These are phyloP conservation scores for Penicillium fuscoglaucum DNA, from an alignment of 2,329 filamentous ascomycete genomes.

Conservation along the genomic window DNA sequence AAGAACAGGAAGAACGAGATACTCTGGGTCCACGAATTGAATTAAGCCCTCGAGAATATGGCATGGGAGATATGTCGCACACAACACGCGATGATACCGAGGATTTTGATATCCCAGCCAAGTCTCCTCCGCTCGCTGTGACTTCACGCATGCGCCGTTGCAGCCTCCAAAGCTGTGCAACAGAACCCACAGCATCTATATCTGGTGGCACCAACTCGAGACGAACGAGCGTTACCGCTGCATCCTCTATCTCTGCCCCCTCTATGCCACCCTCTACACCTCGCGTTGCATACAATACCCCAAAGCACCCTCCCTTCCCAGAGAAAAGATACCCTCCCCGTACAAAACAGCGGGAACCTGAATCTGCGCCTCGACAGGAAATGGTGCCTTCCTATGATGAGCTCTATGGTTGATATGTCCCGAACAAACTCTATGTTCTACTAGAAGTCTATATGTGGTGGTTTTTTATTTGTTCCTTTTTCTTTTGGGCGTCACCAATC, in stretches of 20 bases:
- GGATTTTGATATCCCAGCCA: constrained; percentile 28
- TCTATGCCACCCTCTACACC: constrained; percentile 31
- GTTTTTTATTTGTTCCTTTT: constrained; percentile 1
- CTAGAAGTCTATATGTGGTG: constrained; percentile 8
- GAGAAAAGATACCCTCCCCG: constrained; percentile 27
- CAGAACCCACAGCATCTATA: constrained; percentile 29
- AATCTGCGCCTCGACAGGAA: constrained; percentile 26
- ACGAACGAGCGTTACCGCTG: constrained; percentile 37
- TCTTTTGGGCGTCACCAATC: neutral
- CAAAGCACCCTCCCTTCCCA: neutral
- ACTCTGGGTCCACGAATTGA: constrained; percentile 10
- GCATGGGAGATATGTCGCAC: constrained; percentile 10
- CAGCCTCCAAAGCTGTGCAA: constrained; percentile 34
- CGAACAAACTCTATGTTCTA: neutral
- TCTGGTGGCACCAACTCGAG: constrained; percentile 33
- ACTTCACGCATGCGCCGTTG: constrained; percentile 41
- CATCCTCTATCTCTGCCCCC: constrained; percentile 27
- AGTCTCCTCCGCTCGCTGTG: constrained; percentile 39
- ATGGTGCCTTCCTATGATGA: constrained; percentile 44
- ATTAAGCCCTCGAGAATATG: constrained; percentile 6
- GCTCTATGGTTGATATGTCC: constrained; percentile 36
- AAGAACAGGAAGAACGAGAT: constrained; percentile 23
- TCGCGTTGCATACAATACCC: constrained; percentile 19
- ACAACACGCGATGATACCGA: constrained; percentile 17
- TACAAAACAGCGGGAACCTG: constrained; percentile 22